Percentiles rank a stretch among this genome's conserved stretches.
These are phyloP conservation scores for Debaryomyces sp. DNA, from an alignment of 1,139 yeast species.

Conservation along the genomic window DNA sequence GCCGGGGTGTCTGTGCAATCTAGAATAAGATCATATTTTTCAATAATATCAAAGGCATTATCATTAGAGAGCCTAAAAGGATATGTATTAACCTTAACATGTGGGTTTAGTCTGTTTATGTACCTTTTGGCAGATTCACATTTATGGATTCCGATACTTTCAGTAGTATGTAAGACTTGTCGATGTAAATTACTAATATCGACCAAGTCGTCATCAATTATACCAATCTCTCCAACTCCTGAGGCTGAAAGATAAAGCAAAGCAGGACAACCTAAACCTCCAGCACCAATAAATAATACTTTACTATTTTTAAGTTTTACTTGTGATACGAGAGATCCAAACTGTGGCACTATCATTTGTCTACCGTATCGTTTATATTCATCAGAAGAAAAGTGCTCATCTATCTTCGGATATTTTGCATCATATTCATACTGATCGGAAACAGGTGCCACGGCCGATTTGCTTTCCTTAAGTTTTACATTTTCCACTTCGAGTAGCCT, in stretches of 20 bases:
- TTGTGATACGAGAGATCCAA: slow-evolving; percentile 64
- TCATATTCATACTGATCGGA: not conserved
- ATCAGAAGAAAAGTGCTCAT: slow-evolving; percentile 39
- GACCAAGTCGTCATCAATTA: slow-evolving; percentile 84
- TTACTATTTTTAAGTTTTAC: slow-evolving; percentile 54
- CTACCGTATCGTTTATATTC: slow-evolving; percentile 89
- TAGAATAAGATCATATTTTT: slow-evolving; percentile 70
- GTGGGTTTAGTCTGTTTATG: slow-evolving; percentile 63
- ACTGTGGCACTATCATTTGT: slow-evolving; percentile 87
- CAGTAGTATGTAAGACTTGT: slow-evolving; percentile 77
- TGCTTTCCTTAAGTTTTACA: slow-evolving; percentile 15
- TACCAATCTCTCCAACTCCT: slow-evolving; percentile 84
- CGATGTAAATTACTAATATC: slow-evolving; percentile 87
- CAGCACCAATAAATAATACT: slow-evolving; percentile 89
- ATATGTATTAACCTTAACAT: slow-evolving; percentile 56
- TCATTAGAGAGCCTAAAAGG: slow-evolving; percentile 51
- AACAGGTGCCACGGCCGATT: not conserved
- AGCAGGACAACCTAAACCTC: slow-evolving; percentile 96
- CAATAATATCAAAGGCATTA: slow-evolving; percentile 67
- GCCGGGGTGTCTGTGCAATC: slow-evolving; percentile 97
- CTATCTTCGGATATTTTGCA: slow-evolving; percentile 9
- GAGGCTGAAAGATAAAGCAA: slow-evolving; percentile 82
- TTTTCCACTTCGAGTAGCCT: slow-evolving; percentile 29
- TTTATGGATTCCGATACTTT: slow-evolving; percentile 67
- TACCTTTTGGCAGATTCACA: slow-evolving; percentile 73